These are phyloP conservation scores for Passalora sequoiae DNA, from an alignment of 2,329 filamentous ascomycete species.

Conservation along the genomic window DNA sequence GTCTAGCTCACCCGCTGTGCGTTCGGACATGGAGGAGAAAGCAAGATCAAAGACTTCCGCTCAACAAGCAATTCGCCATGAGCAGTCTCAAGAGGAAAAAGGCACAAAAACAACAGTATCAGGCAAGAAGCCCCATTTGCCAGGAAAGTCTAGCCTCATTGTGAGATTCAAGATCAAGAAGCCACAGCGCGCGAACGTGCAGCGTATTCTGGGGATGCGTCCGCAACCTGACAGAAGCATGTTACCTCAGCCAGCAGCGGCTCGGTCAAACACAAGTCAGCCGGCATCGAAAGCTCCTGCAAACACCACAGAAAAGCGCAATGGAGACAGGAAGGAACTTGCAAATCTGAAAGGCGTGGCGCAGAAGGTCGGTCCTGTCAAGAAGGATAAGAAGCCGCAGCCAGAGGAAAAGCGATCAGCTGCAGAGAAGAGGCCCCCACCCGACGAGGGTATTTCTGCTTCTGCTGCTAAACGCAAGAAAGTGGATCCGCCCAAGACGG, in stretches of 20 bases:
- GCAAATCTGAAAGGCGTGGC: slow-evolving; percentile 25
- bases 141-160: slow-evolving; percentile 16
- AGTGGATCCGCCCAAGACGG: slow-evolving; percentile 15
- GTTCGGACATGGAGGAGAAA: slow-evolving; percentile 21
- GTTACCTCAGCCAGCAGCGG: background rate
- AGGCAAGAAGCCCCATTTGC: slow-evolving; percentile 2
- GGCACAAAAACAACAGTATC: slow-evolving; percentile 14
- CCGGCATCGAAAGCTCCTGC: slow-evolving; percentile 11
- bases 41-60: slow-evolving; percentile 9
- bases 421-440: slow-evolving; percentile 11
- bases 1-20: slow-evolving; percentile 27
- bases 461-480: slow-evolving; percentile 27
- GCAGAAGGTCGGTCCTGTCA: slow-evolving; percentile 26
- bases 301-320: slow-evolving; percentile 13
- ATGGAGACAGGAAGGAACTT: slow-evolving; percentile 15
- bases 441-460: slow-evolving; percentile 13
- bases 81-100: slow-evolving; percentile 22
- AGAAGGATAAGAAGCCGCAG: slow-evolving; percentile 17
- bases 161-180: slow-evolving; percentile 31
- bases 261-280: background rate
- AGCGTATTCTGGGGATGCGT: slow-evolving; percentile 29
- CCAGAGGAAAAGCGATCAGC: slow-evolving; percentile 18
- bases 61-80: slow-evolving; percentile 11
- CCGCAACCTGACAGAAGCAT: slow-evolving; percentile 20
- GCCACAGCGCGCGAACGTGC: slow-evolving; percentile 21